Base-by-base conservation (phyloP, 345 rosid species). In the Moricandia arvensis region DNA sequence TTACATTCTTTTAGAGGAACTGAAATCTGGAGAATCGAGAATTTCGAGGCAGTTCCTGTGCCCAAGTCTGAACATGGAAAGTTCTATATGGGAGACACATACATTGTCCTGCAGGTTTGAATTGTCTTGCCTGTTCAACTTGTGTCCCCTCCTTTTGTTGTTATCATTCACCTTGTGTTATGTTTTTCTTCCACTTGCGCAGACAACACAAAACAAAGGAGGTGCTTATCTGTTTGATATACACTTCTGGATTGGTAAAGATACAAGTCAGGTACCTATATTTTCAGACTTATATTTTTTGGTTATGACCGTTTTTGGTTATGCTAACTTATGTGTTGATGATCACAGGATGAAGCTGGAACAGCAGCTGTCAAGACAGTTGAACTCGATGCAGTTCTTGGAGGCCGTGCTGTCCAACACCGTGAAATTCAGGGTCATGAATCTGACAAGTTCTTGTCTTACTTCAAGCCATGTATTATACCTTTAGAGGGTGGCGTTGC, bases 331-430 rank as follows among this genome's bases (percentile, higher is more conserved):
- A 16, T 57, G 43, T 31, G 37, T 64, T 33, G 57, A 54, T 72
- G 57, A 6, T 55, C 37, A 62, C 74, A 96, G 99, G 99, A 96
- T 84, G 99, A 93, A 83, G 83, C 97, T 72, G 98, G 99, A 77
- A 89, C 96, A n/a, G 97, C 97, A 71, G 99, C 99, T 74, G 85
- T 91, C 61, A 96, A 96, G 81, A 83, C 98, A 71, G 93, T 96
- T 61, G 97, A 96, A 80, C 95, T 96, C 62, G 98, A 96, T 82
- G 90, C 94, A 24, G 86, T 72, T 74, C 94, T 93, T 63, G 98
- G 99, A 69, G 98, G 99, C 53, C 98, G 98, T 72, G 98, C 98
- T 30, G 98, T 96, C 71, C 99, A 93, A 82, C 91, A 96, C 85
- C 84, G 98, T 66, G 99, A 96, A 83, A 77, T 93, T 75, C 99